Percentiles rank a stretch among this genome's conserved stretches.
Conservation (phyloP, 2,329 filamentous ascomycete species). For the Alternaria novae-zelandiae region DNA sequence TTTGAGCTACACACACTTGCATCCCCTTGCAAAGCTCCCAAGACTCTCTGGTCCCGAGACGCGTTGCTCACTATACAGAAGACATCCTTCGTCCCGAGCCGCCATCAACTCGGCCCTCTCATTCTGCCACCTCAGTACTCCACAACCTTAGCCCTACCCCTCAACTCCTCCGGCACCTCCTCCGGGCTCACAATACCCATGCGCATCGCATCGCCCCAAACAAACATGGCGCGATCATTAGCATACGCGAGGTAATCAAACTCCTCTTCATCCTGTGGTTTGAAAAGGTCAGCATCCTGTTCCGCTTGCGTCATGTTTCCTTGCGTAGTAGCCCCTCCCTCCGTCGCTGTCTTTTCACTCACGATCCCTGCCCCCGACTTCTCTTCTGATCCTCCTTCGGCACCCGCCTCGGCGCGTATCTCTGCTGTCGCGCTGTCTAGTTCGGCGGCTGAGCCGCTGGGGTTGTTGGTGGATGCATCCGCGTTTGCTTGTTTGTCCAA, state of each 20-base stretch:
- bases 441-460: conserved; percentile 29
- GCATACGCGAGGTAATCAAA: conserved; percentile 95
- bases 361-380: conserved; percentile 33
- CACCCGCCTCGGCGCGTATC: conserved; percentile 24
- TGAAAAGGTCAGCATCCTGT: conserved; percentile 48
- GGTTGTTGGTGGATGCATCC: not conserved
- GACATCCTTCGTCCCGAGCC: no score
- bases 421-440: conserved; percentile 37
- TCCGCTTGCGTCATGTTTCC: conserved; percentile 29
- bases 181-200: conserved; percentile 76
- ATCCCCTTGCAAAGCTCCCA: no score
- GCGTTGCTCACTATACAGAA: no score
- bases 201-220: conserved; percentile 87
- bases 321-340: conserved; percentile 24
- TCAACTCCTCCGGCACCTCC: conserved; percentile 75
- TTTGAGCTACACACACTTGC: no score
- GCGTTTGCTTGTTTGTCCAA: conserved; percentile 20
- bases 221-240: conserved; percentile 88
- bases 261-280: conserved; percentile 66
- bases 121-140: conserved; percentile 49
- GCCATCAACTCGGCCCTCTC: no score
- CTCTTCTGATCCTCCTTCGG: not conserved
- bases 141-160: conserved; percentile 70
- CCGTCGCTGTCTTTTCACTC: conserved; percentile 28
- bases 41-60: no score